Evolutionary conservation across 169 alveolate species (phyloP).

Genomic region (Plasmodium vinckei): DNA sequence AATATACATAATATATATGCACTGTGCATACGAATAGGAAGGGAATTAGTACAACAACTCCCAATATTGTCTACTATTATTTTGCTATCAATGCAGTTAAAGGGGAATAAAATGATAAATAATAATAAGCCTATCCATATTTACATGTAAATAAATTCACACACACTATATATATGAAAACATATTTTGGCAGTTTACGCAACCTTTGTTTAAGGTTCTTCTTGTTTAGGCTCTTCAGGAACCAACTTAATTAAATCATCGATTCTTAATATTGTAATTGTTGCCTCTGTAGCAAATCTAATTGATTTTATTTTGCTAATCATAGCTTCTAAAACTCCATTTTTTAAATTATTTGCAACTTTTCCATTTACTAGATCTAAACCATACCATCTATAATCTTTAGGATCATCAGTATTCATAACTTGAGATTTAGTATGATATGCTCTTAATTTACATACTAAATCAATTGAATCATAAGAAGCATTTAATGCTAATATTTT

Average conservation of each 20-base stretch:
- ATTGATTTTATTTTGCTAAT: slow-evolving; percentile 94
- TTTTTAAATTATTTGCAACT: slow-evolving; percentile 94
- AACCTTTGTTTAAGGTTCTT: slow-evolving; percentile 73
- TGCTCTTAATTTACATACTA: slow-evolving; percentile 94
- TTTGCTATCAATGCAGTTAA: no score
- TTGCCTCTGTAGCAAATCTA: slow-evolving; percentile 99
- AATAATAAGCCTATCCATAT: no score
- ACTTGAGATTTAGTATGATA: slow-evolving; percentile 94
- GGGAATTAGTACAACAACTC: no score
- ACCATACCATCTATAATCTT: slow-evolving; percentile 91
- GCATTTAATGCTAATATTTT: slow-evolving; percentile 99
- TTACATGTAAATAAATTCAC: no score
- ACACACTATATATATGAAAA: background rate
- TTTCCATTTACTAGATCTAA: slow-evolving; percentile 96
- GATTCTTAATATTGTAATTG: slow-evolving; percentile 97
- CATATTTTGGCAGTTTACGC: background rate
- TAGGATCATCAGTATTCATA: slow-evolving; percentile 73
- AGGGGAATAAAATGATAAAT: no score
- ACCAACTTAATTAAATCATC: slow-evolving; percentile 96
- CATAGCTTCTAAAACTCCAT: slow-evolving; percentile 98
- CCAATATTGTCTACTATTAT: no score
- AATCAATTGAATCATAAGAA: slow-evolving; percentile 97
- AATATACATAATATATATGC: no score
- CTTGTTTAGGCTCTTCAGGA: slow-evolving; percentile 90
- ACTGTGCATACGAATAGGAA: no score